These are phyloP conservation scores for Symbiotaphrina buchneri DNA, from an alignment of 495 filamentous ascomycete genomes.

Conservation along the genomic window DNA sequence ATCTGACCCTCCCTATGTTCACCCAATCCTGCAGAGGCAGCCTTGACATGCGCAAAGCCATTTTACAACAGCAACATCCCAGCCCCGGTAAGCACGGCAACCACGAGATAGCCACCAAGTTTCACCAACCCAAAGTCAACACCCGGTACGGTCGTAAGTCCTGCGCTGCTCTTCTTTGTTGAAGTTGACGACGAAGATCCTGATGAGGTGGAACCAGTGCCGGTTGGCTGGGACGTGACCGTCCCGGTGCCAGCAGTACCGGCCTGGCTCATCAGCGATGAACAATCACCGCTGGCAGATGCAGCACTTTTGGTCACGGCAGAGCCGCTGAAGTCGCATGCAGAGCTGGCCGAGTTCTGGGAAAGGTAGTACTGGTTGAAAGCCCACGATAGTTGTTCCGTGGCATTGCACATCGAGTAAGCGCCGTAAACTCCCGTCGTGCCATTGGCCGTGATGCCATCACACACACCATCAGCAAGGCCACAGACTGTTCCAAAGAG, in stretches of 20 bases:
- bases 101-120: slow-evolving; percentile 42
- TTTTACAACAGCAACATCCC: slow-evolving; percentile 58
- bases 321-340: slow-evolving; percentile 59
- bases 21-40: background rate
- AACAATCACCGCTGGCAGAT: slow-evolving; percentile 27
- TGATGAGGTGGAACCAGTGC: slow-evolving; percentile 16
- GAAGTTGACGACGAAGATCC: slow-evolving; percentile 19
- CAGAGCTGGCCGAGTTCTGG: slow-evolving; percentile 29
- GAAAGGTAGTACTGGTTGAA: slow-evolving; percentile 54
- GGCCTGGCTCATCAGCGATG: slow-evolving; percentile 30
- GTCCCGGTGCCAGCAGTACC: slow-evolving; percentile 39
- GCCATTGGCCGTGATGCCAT: slow-evolving; percentile 46
- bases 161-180: slow-evolving; percentile 19
- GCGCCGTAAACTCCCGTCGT: slow-evolving; percentile 62
- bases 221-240: slow-evolving; percentile 29
- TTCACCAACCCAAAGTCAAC: slow-evolving; percentile 40
- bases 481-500: slow-evolving; percentile 64
- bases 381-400: slow-evolving; percentile 58
- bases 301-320: slow-evolving; percentile 22
- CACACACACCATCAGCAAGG: slow-evolving; percentile 28
- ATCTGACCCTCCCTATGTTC: no score
- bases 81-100: slow-evolving; percentile 41
- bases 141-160: slow-evolving; percentile 22
- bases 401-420: slow-evolving; percentile 69
- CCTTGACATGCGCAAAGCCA: slow-evolving; percentile 1